These are phyloP conservation scores for Edaphochlamys debaryana DNA, from an alignment of 139 green algal species.

Conservation along the genomic window DNA sequence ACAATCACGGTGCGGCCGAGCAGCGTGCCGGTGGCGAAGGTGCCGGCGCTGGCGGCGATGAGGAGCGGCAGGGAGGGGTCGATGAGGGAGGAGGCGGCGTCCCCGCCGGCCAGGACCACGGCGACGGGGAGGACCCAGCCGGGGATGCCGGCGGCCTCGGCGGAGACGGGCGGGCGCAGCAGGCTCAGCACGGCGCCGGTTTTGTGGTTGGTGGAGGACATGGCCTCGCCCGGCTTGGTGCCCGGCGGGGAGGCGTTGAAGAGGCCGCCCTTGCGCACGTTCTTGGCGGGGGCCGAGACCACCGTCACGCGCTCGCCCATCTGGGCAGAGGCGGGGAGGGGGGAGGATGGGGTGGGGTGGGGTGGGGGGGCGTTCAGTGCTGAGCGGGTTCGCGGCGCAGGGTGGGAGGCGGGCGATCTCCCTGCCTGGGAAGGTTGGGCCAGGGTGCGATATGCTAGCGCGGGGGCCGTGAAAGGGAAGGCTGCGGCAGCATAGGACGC, in stretches of 20 bases:
- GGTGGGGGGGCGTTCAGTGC: background rate
- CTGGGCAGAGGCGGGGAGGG: background rate
- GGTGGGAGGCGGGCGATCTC: too few relatives aligned
- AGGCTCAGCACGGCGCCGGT: constrained; percentile 61
- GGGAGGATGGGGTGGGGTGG: background rate
- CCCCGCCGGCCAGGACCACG: constrained; percentile 72
- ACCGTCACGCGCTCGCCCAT: constrained; percentile 82
- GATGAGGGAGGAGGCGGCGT: constrained; percentile 82
- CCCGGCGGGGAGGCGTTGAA: constrained; percentile 71
- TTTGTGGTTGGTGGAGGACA: constrained; percentile 85
- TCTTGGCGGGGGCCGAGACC: constrained; percentile 69
- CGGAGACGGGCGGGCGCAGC: constrained; percentile 66
- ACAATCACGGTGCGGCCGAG: constrained; percentile 73
- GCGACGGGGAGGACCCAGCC: constrained; percentile 78
- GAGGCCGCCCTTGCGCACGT: constrained; percentile 50
- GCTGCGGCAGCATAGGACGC: too few relatives aligned
- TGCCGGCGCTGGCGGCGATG: constrained; percentile 54
- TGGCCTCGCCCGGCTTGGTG: constrained; percentile 80
- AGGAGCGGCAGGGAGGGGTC: constrained; percentile 81
- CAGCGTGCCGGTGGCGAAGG: constrained; percentile 49
- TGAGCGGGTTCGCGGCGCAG: too few relatives aligned
- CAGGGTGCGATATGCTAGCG: too few relatives aligned
- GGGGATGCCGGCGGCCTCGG: constrained; percentile 56
- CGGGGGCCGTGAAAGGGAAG: too few relatives aligned
- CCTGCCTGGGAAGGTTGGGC: too few relatives aligned